Evolutionary conservation across 345 rosid species (phyloP).

Genomic region (Bretschneidera sinensis): DNA sequence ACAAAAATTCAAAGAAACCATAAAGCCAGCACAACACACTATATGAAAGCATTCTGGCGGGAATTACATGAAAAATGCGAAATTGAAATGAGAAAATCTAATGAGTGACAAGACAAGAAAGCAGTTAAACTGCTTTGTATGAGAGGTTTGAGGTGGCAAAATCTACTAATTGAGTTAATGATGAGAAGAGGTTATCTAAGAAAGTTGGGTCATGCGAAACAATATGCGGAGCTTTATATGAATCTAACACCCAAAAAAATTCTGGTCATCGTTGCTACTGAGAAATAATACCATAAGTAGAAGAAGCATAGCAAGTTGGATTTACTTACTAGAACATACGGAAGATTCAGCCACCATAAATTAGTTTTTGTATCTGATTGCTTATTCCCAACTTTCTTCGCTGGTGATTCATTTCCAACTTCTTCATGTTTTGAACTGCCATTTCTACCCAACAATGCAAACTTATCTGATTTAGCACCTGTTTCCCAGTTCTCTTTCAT

Average conservation of each 20-base stretch:
- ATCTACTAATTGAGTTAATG: background rate
- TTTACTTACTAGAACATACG: slow-evolving; percentile 56
- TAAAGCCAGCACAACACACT: too few relatives aligned
- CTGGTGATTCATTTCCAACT: slow-evolving; percentile 15
- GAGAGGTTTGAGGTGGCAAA: background rate
- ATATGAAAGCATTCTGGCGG: too few relatives aligned
- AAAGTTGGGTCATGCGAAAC: too few relatives aligned
- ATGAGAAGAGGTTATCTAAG: background rate
- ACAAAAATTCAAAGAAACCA: background rate
- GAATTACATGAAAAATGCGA: background rate
- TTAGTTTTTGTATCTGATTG: slow-evolving; percentile 24
- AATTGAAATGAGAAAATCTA: background rate
- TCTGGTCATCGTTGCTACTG: background rate
- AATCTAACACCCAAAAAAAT: background rate
- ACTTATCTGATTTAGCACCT: background rate
- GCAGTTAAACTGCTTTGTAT: background rate
- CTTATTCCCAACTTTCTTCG: slow-evolving; percentile 22
- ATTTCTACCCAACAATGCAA: slow-evolving; percentile 26
- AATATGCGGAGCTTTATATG: too few relatives aligned
- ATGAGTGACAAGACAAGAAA: background rate
- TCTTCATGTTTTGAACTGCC: slow-evolving; percentile 21
- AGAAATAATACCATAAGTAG: background rate
- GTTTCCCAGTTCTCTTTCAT: slow-evolving; percentile 23
- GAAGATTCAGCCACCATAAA: slow-evolving; percentile 79
- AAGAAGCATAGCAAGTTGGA: background rate